A percentile compares a stretch with the other conserved stretches of the same genome.
These are phyloP conservation scores for Coffea canephora DNA, from an alignment of 257 asterid genomes.

Conservation along the genomic window DNA sequence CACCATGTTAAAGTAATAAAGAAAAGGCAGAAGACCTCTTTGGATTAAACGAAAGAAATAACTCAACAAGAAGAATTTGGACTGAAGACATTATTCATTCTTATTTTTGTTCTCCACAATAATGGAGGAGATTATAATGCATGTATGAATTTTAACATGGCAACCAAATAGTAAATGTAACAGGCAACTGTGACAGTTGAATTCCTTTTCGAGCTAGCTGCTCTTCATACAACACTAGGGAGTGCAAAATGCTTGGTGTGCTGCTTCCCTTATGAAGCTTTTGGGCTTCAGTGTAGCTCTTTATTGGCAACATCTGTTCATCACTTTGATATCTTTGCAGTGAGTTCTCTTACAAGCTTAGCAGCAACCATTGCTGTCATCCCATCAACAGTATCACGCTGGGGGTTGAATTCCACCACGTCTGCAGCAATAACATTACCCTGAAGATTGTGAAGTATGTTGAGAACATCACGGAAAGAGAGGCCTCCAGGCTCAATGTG, in stretches of 20 bases:
- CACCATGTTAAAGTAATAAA: background rate
- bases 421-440: slow-evolving; percentile 93
- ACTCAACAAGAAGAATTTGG: background rate
- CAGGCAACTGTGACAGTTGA: background rate
- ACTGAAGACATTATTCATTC: background rate
- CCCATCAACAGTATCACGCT: slow-evolving; percentile 95
- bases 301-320: background rate
- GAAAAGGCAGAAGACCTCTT: background rate
- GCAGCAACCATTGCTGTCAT: slow-evolving; percentile 99
- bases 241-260: background rate
- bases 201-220: background rate
- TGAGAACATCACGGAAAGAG: slow-evolving; percentile 89
- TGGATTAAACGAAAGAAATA: background rate
- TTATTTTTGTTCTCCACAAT: background rate
- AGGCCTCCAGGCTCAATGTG: slow-evolving; percentile 99
- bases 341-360: slow-evolving; percentile 80
- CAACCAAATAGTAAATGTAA: background rate
- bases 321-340: slow-evolving; percentile 91
- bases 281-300: background rate
- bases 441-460: slow-evolving; percentile 91
- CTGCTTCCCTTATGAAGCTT: background rate
- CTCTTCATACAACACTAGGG: background rate
- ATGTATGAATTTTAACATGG: background rate
- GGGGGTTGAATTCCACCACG: slow-evolving; percentile 96
- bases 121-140: background rate